Evolutionary conservation across 805 yeast species (phyloP).

Genomic region (Candida patagonica): DNA sequence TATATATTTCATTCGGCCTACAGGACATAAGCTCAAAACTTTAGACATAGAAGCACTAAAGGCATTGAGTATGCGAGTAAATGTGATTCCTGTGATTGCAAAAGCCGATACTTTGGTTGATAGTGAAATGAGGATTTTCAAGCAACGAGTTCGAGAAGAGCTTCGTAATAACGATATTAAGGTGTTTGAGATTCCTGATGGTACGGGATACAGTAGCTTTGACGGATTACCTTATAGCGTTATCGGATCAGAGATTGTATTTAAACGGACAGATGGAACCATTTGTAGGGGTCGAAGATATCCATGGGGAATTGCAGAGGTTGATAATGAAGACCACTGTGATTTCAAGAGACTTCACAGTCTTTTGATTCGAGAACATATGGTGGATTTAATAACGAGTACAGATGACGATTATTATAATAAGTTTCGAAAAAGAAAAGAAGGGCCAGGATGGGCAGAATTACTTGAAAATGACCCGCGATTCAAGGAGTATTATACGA

Average conservation of each 20-base stretch:
- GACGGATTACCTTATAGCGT: constrained; percentile 64
- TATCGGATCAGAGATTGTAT: constrained; percentile 54
- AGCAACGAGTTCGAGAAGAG: constrained; percentile 60
- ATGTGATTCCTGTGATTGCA: constrained; percentile 82
- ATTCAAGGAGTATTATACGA: too few relatives aligned
- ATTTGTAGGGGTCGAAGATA: constrained; percentile 71
- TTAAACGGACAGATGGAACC: constrained; percentile 43
- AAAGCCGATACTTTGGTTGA: constrained; percentile 80
- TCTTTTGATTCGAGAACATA: constrained; percentile 67
- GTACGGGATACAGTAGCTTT: too few relatives aligned
- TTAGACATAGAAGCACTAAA: constrained; percentile 85
- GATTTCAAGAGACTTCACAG: constrained; percentile 82
- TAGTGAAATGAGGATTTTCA: constrained; percentile 57
- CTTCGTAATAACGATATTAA: constrained; percentile 78
- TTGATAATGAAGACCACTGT: constrained; percentile 86
- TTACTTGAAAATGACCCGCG: too few relatives aligned
- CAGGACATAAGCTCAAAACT: constrained; percentile 80
- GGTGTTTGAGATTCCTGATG: constrained; percentile 46
- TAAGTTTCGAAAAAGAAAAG: constrained; percentile 58
- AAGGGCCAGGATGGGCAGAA: too few relatives aligned
- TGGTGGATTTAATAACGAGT: constrained; percentile 70
- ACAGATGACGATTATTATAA: constrained; percentile 80
- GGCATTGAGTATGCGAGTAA: constrained; percentile 67
- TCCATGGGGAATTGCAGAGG: constrained; percentile 96
- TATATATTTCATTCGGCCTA: constrained; percentile 82